Conservation (phyloP, 225 moss, liverwort and hornwort genomes). For the Neckera pumila region DNA sequence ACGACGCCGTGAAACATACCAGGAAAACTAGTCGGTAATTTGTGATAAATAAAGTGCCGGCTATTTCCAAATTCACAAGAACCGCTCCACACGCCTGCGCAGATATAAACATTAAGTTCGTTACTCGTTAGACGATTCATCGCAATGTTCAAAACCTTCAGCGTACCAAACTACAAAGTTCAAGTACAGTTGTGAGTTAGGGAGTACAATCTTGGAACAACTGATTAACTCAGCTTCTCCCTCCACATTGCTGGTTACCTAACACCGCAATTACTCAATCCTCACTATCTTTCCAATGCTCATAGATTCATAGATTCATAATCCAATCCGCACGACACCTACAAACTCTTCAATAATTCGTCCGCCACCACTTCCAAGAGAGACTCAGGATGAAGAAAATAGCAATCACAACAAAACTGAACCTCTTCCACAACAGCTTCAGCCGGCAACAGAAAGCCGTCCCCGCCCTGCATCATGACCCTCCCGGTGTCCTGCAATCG, state of each 20-base stretch:
- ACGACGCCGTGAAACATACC: slow-evolving; percentile 22
- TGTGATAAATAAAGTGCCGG: slow-evolving; percentile 78
- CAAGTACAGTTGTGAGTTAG: neutral
- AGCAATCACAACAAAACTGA: neutral
- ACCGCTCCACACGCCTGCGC: slow-evolving; percentile 71
- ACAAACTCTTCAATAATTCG: neutral
- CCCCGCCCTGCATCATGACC: slow-evolving; percentile 36
- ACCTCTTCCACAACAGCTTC: slow-evolving; percentile 83
- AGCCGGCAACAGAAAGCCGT: slow-evolving; percentile 55
- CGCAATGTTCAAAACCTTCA: neutral
- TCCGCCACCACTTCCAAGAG: neutral
- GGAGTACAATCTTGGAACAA: neutral
- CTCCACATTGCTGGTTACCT: neutral
- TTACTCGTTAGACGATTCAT: neutral
- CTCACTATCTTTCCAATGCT: neutral
- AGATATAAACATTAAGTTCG: neutral
- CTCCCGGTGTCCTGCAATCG: slow-evolving; percentile 45
- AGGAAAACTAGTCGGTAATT: slow-evolving; percentile 90
- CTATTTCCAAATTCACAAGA: slow-evolving; percentile 75
- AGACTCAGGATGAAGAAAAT: neutral
- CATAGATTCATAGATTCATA: neutral
- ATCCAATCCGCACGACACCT: neutral
- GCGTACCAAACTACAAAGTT: neutral
- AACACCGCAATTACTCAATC: neutral
- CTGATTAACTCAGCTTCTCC: neutral